phyloP scores from a whole-genome alignment of 345 rosid species.

The Angophora floribunda region DNA sequence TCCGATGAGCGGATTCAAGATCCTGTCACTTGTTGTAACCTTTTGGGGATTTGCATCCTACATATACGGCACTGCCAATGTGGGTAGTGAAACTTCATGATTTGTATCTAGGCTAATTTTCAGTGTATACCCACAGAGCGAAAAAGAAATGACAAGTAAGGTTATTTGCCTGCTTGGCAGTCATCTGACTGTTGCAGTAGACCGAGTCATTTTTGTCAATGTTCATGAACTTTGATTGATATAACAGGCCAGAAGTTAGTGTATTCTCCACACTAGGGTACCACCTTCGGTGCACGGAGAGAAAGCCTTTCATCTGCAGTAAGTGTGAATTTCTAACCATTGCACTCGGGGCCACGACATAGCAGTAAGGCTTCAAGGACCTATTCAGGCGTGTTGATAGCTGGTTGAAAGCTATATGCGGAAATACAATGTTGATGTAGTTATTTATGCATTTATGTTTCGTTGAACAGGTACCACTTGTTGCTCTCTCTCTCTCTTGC shows the following conservation, averaged over 20 bases:
- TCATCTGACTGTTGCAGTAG: not conserved
- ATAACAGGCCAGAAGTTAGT: not conserved
- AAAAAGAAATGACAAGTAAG: not conserved
- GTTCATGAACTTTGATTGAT: not conserved
- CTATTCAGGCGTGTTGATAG: not conserved
- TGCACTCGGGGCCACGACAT: not conserved
- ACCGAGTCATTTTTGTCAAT: not conserved
- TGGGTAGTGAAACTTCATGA: constrained; percentile 2
- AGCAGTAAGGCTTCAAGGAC: not conserved
- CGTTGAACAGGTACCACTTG: not conserved
- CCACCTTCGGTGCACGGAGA: not conserved
- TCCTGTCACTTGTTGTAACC: constrained; percentile 61
- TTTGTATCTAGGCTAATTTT: not conserved
- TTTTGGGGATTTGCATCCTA: constrained; percentile 81
- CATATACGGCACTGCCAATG: constrained; percentile 46
- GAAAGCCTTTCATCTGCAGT: not conserved
- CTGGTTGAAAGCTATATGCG: not conserved
- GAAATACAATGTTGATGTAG: not conserved
- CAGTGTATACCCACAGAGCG: not conserved
- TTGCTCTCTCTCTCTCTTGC: not conserved
- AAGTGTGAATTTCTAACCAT: not conserved
- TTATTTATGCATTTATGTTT: not conserved
- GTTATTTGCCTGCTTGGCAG: not conserved
- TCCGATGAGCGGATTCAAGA: constrained; percentile 88
- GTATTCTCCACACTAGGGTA: not conserved